Evolutionary conservation across 2,329 filamentous ascomycete species (phyloP).

Genomic region (Blumeriella jaapii): DNA sequence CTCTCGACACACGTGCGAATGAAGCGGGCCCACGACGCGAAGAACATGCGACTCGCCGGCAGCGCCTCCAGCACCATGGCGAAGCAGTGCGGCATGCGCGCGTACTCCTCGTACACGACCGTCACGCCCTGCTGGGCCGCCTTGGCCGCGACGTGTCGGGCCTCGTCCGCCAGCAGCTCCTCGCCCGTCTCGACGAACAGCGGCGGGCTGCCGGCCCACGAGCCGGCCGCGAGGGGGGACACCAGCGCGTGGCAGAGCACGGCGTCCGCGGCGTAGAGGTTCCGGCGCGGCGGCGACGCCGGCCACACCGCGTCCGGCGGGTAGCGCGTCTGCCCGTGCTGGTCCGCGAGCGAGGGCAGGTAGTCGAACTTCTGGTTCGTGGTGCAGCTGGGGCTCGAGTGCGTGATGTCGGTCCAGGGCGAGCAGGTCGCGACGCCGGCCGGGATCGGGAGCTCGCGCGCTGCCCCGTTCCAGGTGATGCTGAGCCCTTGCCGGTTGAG

Average conservation of each 20-base stretch:
- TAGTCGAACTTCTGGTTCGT: slow-evolving; percentile 49
- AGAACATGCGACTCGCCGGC: slow-evolving; percentile 38
- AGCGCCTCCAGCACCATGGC: slow-evolving; percentile 41
- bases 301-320: slow-evolving; percentile 47
- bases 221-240: slow-evolving; percentile 43
- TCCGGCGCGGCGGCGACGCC: slow-evolving; percentile 38
- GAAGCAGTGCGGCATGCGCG: slow-evolving; percentile 74
- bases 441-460: slow-evolving; percentile 51
- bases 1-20: slow-evolving; percentile 31
- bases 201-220: slow-evolving; percentile 54
- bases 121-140: slow-evolving; percentile 44
- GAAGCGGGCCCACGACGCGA: slow-evolving; percentile 45
- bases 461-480: slow-evolving; percentile 48
- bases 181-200: slow-evolving; percentile 58
- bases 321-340: no score
- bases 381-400: slow-evolving; percentile 45
- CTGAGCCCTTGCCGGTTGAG: slow-evolving; percentile 36
- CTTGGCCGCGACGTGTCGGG: slow-evolving; percentile 44
- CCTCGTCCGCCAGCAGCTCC: slow-evolving; percentile 62
- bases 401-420: slow-evolving; percentile 62
- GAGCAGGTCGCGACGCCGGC: slow-evolving; percentile 51
- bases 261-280: slow-evolving; percentile 43
- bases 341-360: slow-evolving; percentile 35
- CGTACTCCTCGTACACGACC: slow-evolving; percentile 60
- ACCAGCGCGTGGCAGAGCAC: slow-evolving; percentile 56